A percentile compares a stretch with the other conserved stretches of the same genome.
Evolutionary conservation across 73 alveolate genomes (phyloP).

Genomic region (Symbiodinium natans): DNA sequence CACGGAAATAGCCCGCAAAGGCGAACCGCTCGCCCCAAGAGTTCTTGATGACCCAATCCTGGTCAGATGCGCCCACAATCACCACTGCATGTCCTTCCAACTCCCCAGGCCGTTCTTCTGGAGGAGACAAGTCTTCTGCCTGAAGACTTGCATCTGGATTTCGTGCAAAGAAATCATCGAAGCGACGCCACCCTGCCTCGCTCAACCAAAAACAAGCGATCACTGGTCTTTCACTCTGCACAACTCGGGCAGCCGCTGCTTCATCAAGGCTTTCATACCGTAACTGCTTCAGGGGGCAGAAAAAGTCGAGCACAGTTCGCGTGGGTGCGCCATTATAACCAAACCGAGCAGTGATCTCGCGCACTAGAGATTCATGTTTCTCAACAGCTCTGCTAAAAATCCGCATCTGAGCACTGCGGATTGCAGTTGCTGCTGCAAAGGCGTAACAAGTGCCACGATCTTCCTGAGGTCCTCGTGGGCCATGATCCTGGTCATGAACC

Average conservation of each 20-base stretch:
- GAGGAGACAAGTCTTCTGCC: background rate
- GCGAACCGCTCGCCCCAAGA: slow-evolving; percentile 76
- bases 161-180: background rate
- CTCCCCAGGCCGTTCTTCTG: background rate
- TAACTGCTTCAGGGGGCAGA: slow-evolving; percentile 26
- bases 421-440: slow-evolving; percentile 57
- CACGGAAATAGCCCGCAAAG: slow-evolving; percentile 47
- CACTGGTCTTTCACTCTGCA: background rate
- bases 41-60: slow-evolving; percentile 41
- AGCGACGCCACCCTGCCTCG: background rate
- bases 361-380: background rate
- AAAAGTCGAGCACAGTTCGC: background rate
- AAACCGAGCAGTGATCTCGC: slow-evolving; percentile 12
- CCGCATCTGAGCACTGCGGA: slow-evolving; percentile 78
- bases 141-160: background rate
- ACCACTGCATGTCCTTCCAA: slow-evolving; percentile 44
- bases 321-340: slow-evolving; percentile 50
- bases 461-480: slow-evolving; percentile 35
- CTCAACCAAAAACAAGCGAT: background rate
- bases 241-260: background rate
- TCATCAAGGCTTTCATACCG: background rate
- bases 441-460: slow-evolving; percentile 60
- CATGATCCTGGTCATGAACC: slow-evolving; percentile 27
- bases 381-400: slow-evolving; percentile 50
- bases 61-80: slow-evolving; percentile 14